These are phyloP conservation scores for Nothopassalora personata DNA, from an alignment of 2,329 filamentous ascomycete genomes.

Conservation along the genomic window DNA sequence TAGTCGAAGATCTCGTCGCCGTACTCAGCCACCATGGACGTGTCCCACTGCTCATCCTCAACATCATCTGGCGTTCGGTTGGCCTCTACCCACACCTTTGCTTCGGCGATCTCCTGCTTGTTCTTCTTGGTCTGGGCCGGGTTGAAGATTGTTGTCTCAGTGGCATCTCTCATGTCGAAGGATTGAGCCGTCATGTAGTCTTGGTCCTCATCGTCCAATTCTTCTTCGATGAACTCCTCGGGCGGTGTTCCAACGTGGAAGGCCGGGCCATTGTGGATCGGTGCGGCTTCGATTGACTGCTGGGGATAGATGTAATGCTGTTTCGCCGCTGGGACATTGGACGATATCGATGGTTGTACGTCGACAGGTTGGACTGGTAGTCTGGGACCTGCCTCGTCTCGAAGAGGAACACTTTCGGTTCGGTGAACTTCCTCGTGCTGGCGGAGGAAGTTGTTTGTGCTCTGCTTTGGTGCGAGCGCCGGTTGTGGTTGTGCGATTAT, in stretches of 20 bases:
- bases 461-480: constrained; percentile 6
- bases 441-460: constrained; percentile 6
- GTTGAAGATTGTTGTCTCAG: constrained; percentile 60
- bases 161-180: constrained; percentile 66
- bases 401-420: constrained; percentile 26
- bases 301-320: background rate
- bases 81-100: constrained; percentile 61
- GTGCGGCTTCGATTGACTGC: background rate
- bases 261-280: background rate
- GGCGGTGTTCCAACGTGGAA: constrained; percentile 13
- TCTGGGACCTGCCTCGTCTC: constrained; percentile 22
- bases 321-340: background rate
- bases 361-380: background rate
- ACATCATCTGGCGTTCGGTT: constrained; percentile 66
- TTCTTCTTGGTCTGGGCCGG: constrained; percentile 61
- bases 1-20: constrained; percentile 92
- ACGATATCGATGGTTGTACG: background rate
- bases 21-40: constrained; percentile 97
- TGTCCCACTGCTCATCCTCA: constrained; percentile 86
- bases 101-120: constrained; percentile 65
- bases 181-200: constrained; percentile 72
- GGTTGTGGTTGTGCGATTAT: constrained; percentile 10
- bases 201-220: constrained; percentile 68
- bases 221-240: constrained; percentile 50
- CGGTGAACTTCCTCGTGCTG: constrained; percentile 25